Evolutionary conservation across 345 rosid species (phyloP).

Genomic region (Linum tenue): DNA sequence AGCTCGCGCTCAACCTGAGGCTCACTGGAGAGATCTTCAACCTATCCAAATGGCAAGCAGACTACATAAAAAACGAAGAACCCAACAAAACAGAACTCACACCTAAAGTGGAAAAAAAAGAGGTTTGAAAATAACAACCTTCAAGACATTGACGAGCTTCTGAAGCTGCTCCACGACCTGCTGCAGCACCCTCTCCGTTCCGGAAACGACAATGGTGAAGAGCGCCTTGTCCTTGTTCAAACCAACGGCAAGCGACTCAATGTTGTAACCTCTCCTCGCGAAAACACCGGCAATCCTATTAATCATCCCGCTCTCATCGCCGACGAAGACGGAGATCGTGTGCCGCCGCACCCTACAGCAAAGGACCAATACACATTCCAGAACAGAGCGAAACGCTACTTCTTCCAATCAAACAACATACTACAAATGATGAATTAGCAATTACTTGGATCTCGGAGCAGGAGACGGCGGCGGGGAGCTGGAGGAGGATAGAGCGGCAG

Average conservation of each 20-base stretch:
- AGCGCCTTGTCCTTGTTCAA: slow-evolving; percentile 84
- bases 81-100: background rate
- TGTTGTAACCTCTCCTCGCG: slow-evolving; percentile 90
- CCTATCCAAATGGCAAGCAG: slow-evolving; percentile 30
- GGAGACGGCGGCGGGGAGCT: background rate
- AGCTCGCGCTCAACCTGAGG: slow-evolving; percentile 92
- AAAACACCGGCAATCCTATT: slow-evolving; percentile 95
- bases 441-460: background rate
- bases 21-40: slow-evolving; percentile 80
- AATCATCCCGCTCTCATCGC: slow-evolving; percentile 97
- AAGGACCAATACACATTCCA: background rate
- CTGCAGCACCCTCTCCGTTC: slow-evolving; percentile 66
- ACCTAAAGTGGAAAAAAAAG: background rate
- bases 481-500: background rate
- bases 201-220: slow-evolving; percentile 84
- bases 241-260: slow-evolving; percentile 98
- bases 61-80: no score
- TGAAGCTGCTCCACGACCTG: slow-evolving; percentile 91
- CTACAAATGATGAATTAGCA: no score
- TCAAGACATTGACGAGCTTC: slow-evolving; percentile 89
- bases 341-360: slow-evolving; percentile 57
- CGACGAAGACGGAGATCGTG: slow-evolving; percentile 85
- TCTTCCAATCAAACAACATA: no score
- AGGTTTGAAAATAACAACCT: slow-evolving; percentile 31
- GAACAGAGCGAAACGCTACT: no score